Conservation (phyloP, 2,329 filamentous ascomycete species). For the Eurotiales sp. region DNA sequence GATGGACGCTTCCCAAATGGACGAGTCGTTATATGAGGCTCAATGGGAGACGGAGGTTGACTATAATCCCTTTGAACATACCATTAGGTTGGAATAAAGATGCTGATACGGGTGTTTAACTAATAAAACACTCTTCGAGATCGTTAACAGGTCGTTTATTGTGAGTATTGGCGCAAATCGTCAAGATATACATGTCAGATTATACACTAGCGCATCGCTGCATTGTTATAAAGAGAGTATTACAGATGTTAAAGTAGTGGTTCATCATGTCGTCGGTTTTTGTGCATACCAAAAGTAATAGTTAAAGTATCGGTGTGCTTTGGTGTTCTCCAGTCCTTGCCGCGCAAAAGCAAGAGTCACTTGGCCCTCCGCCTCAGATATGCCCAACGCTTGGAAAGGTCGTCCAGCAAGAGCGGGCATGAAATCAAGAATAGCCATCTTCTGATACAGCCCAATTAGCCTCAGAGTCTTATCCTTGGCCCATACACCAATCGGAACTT, state of each 20-base stretch:
- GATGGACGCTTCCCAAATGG: conserved; percentile 50
- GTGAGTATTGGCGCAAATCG: too few species aligned
- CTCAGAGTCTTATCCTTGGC: conserved; percentile 10
- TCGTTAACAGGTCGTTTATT: too few species aligned
- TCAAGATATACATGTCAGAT: too few species aligned
- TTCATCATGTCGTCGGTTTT: conserved; percentile 2
- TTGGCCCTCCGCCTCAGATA: conserved; percentile 5
- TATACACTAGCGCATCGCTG: not conserved
- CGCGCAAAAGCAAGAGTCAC: conserved; percentile 9
- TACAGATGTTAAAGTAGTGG: not conserved
- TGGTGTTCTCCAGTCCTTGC: conserved; percentile 7
- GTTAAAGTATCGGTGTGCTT: conserved; percentile 9
- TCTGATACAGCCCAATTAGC: conserved; percentile 11
- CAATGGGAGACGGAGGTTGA: conserved; percentile 30
- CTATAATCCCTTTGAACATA: conserved; percentile 20
- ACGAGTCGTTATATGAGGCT: conserved; percentile 44
- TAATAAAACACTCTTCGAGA: too few species aligned
- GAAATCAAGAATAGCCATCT: conserved; percentile 10
- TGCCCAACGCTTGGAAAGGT: conserved; percentile 4
- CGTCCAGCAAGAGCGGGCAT: conserved; percentile 7
- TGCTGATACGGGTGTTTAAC: too few species aligned
- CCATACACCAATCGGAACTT: conserved; percentile 12
- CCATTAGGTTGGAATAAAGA: not conserved
- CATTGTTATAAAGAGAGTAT: not conserved
- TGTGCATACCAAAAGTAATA: conserved; percentile 14